A percentile compares a stretch with the other conserved stretches of the same genome.
phyloP scores from a whole-genome alignment of 768 basidiomycete species.

The Rhodotorula paludigena region DNA sequence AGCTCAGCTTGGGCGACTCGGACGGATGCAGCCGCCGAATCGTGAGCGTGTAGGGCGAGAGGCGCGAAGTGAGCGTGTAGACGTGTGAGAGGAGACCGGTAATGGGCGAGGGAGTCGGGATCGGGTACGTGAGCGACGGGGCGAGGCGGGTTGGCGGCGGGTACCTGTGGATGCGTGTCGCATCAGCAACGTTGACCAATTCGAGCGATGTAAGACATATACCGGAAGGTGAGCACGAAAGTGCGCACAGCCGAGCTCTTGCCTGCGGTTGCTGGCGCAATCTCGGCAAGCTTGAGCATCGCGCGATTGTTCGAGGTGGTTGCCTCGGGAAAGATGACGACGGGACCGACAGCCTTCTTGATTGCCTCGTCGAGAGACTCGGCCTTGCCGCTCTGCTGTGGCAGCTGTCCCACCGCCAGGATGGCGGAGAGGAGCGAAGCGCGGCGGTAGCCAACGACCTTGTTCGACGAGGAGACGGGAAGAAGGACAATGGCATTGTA shows the following conservation, averaged over 20 bases:
- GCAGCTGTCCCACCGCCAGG: background rate
- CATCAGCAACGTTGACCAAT: background rate
- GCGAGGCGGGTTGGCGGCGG: slow-evolving; percentile 23
- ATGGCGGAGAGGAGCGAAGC: slow-evolving; percentile 1
- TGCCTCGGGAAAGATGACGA: slow-evolving; percentile 31
- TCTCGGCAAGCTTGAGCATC: slow-evolving; percentile 21
- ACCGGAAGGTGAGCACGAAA: slow-evolving; percentile 36
- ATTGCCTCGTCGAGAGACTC: slow-evolving; percentile 12
- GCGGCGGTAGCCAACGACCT: slow-evolving; percentile 12
- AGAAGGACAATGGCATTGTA: slow-evolving; percentile 34
- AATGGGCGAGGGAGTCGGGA: slow-evolving; percentile 6
- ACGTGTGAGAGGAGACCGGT: slow-evolving; percentile 16
- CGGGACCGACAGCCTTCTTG: slow-evolving; percentile 15
- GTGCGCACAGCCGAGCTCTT: background rate
- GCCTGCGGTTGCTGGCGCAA: background rate
- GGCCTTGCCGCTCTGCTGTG: background rate
- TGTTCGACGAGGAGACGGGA: slow-evolving; percentile 8
- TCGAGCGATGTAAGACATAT: too few species aligned
- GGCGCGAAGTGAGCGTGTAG: slow-evolving; percentile 18
- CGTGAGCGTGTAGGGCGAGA: slow-evolving; percentile 13
- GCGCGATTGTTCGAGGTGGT: slow-evolving; percentile 40
- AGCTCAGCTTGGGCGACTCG: slow-evolving; percentile 3
- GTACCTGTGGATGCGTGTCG: slow-evolving; percentile 14
- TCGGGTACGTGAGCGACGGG: slow-evolving; percentile 31
- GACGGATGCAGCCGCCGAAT: slow-evolving; percentile 28